These are phyloP conservation scores for Xylaria multiplex DNA, from an alignment of 2,329 filamentous ascomycete species.

Conservation along the genomic window DNA sequence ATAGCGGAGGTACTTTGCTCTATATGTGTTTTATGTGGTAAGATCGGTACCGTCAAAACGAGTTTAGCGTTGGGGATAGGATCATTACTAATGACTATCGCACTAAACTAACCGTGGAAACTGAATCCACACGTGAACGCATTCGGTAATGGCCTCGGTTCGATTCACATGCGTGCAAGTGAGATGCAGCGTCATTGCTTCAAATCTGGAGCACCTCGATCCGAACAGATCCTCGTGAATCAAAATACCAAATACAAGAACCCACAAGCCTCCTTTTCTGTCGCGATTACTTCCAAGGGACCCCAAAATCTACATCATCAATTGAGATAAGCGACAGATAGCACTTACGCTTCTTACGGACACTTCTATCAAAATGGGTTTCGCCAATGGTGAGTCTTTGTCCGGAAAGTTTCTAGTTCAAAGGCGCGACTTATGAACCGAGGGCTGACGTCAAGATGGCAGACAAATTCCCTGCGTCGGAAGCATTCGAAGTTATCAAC, in stretches of 20 bases:
- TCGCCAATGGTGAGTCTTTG: conserved; percentile 72
- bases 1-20: background rate
- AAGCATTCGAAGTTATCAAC: conserved; percentile 90
- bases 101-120: conserved; percentile 5
- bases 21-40: background rate
- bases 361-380: conserved; percentile 66
- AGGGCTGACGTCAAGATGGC: conserved; percentile 27
- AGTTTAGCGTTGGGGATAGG: background rate
- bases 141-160: conserved; percentile 48
- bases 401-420: background rate
- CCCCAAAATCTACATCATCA: conserved; percentile 10
- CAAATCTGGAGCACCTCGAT: conserved; percentile 37
- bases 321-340: conserved; percentile 10
- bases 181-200: conserved; percentile 42
- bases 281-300: conserved; percentile 10
- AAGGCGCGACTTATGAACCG: conserved; percentile 11
- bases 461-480: conserved; percentile 90
- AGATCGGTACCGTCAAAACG: background rate
- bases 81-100: conserved; percentile 11
- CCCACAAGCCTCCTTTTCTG: conserved; percentile 13
- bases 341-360: conserved; percentile 10
- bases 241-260: conserved; percentile 35
- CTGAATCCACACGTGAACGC: conserved; percentile 38
- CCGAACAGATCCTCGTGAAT: conserved; percentile 27
- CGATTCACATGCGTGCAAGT: conserved; percentile 46